Evolutionary conservation across 352 stramenopile genomes (phyloP).

Genomic region (Phytopythium kandeliae): DNA sequence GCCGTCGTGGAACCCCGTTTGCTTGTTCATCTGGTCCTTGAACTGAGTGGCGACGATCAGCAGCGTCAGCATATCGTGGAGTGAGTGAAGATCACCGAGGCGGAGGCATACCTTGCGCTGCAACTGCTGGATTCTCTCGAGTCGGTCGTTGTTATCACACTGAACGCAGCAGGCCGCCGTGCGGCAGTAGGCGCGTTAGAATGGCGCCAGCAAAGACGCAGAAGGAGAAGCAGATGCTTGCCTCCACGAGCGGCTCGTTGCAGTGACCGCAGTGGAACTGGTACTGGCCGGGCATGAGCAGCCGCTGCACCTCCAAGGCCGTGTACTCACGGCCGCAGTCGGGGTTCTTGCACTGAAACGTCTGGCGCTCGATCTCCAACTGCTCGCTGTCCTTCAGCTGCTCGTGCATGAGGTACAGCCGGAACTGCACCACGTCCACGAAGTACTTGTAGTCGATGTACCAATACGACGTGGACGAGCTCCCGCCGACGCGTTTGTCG

Average conservation of each 20-base stretch:
- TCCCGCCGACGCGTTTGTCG: slow-evolving; percentile 79
- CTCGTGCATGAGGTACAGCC: slow-evolving; percentile 85
- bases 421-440: slow-evolving; percentile 86
- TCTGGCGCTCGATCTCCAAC: slow-evolving; percentile 83
- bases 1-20: slow-evolving; percentile 75
- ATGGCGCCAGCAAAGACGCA: too few species aligned
- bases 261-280: slow-evolving; percentile 85
- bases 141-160: slow-evolving; percentile 84
- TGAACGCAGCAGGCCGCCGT: slow-evolving; percentile 4
- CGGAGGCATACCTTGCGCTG: slow-evolving; percentile 54
- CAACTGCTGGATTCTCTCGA: slow-evolving; percentile 66
- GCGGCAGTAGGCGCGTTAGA: not conserved
- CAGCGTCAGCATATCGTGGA: not conserved
- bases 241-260: slow-evolving; percentile 77
- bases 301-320: slow-evolving; percentile 71
- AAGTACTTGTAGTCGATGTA: slow-evolving; percentile 93
- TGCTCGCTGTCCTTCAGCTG: slow-evolving; percentile 83
- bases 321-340: slow-evolving; percentile 87
- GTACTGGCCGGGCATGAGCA: slow-evolving; percentile 79
- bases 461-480: slow-evolving; percentile 86
- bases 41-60: slow-evolving; percentile 30
- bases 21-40: slow-evolving; percentile 88
- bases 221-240: slow-evolving; percentile 6
- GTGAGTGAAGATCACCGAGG: not conserved
- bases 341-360: slow-evolving; percentile 80